phyloP scores from a whole-genome alignment of 805 yeast genomes.

The Martiniozyma abietophila region DNA sequence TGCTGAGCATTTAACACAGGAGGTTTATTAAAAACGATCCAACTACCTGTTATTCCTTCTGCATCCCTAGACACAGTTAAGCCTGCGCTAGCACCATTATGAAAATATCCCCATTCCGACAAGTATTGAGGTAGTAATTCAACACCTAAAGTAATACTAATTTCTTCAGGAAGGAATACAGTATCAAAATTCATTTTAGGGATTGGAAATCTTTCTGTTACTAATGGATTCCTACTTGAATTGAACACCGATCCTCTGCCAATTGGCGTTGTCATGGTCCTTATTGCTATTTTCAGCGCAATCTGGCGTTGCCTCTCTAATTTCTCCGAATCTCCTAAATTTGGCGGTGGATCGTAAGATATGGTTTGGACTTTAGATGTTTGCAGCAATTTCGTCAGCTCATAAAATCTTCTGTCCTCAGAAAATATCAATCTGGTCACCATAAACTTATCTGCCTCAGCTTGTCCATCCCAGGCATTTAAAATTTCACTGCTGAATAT shows the following conservation, averaged over 20 bases:
- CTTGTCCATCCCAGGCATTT: constrained; percentile 60
- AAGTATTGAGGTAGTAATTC: constrained; percentile 40
- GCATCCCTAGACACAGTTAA: constrained; percentile 58
- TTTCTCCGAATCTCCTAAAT: constrained; percentile 44
- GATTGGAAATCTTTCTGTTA: constrained; percentile 77
- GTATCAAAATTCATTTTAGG: constrained; percentile 68
- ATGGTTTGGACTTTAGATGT: constrained; percentile 57
- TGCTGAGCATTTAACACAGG: constrained; percentile 64
- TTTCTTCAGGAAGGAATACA: constrained; percentile 50
- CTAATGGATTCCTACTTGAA: constrained; percentile 61
- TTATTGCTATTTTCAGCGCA: constrained; percentile 50
- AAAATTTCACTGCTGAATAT: constrained; percentile 36
- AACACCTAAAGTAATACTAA: constrained; percentile 52
- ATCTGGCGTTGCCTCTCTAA: constrained; percentile 45
- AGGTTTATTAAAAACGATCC: constrained; percentile 87
- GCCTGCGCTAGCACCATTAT: constrained; percentile 86
- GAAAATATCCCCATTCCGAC: constrained; percentile 80
- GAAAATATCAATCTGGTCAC: constrained; percentile 68
- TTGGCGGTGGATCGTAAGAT: constrained; percentile 29
- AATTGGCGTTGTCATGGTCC: constrained; percentile 68
- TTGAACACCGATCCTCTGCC: constrained; percentile 72
- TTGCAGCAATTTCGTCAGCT: constrained; percentile 63
- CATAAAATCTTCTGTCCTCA: constrained; percentile 70
- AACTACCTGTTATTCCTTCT: constrained; percentile 70
- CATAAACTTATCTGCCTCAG: constrained; percentile 58